Base-by-base conservation (phyloP, 2,329 filamentous ascomycete species). In the Magnaporthiopsis incrustans region DNA sequence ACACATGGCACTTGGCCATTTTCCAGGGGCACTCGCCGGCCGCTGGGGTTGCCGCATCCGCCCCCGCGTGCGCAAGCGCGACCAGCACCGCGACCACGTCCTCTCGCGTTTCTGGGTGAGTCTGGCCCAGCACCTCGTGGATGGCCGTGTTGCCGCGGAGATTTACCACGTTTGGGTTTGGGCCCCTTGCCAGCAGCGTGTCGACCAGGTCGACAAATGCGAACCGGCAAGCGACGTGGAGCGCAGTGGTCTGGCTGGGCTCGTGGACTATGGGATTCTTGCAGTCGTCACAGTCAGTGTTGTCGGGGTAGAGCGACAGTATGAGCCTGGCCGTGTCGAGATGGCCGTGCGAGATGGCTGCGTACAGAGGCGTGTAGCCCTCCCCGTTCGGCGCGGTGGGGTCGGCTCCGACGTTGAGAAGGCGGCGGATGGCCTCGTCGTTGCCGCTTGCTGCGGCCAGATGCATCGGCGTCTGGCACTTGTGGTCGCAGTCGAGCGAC, bases 331-430 rank as follows among this genome's bases (percentile, higher is more conserved):
- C 27, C 1, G 57, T 32, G 12, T 4, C 12, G 25, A 58, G 26
- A 18, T 57, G 25, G 30, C 35, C 32, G 15, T 59, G 53, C 8
- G 57, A 32, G 22, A 63, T 58, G 1, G 61, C 61, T 10, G 53
- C 22, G 56, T 58, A 63, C 4, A 63, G 30, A 27, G 61, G 61
- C 18, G 61, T 63, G 61, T 63, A 63, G 25, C 58, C 62, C 38
- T 60, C 38, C 22, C 57, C 62, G 18, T 60, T 64, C 4, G 33
- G 25, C 58, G 30, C 57, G 27, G 15, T 44, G 32, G 57, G 62
- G 57, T 60, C 30, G 14, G 57, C 35, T 14, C 62, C 62, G 11
- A 33, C 25, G 15, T 25, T 22, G 3, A 64, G n/a, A 25, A 64
- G 62, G 57, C 22, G 58, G 4, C 27, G 22, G 62, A 59, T 14